phyloP scores from a whole-genome alignment of 441 rosid species.

The Flueggea neowawraea region DNA sequence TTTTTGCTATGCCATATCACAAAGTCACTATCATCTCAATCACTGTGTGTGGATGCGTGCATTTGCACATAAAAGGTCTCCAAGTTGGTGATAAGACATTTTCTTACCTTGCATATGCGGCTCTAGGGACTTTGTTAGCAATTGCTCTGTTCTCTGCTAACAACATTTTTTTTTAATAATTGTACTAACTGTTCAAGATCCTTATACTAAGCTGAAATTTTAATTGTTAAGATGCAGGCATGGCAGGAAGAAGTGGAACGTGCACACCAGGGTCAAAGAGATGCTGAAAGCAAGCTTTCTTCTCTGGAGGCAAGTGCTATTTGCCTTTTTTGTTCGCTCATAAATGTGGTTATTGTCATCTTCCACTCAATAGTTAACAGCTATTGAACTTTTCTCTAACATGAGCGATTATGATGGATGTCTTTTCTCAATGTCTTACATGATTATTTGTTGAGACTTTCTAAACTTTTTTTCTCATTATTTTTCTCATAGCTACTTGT shows the following conservation, averaged over 20 bases:
- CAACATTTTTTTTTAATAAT: not conserved
- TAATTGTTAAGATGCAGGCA: conserved; percentile 70
- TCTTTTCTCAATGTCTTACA: not conserved
- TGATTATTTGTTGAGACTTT: not conserved
- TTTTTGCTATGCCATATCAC: too few species aligned
- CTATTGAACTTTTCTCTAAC: conserved; percentile 1
- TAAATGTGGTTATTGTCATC: conserved; percentile 12
- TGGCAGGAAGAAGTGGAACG: conserved; percentile 98
- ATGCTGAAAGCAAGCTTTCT: conserved; percentile 93
- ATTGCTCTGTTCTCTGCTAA: not conserved
- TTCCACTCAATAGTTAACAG: not conserved
- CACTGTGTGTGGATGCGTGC: too few species aligned
- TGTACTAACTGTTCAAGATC: not conserved
- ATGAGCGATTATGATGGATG: conserved; percentile 3
- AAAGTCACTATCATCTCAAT: too few species aligned
- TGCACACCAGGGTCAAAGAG: conserved; percentile 95
- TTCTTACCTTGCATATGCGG: not conserved
- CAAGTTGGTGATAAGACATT: not conserved
- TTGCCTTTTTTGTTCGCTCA: conserved; percentile 8
- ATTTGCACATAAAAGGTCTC: too few species aligned
- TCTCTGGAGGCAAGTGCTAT: conserved; percentile 65
- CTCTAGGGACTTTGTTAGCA: not conserved
- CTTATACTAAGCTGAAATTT: conserved; percentile 8
- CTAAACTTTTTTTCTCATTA: too few species aligned
- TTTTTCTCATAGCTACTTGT: conserved; percentile 9